A percentile compares a stretch with the other conserved stretches of the same genome.
Evolutionary conservation across 1,139 yeast genomes (phyloP).

Genomic region (Yamadazyma triangularis): DNA sequence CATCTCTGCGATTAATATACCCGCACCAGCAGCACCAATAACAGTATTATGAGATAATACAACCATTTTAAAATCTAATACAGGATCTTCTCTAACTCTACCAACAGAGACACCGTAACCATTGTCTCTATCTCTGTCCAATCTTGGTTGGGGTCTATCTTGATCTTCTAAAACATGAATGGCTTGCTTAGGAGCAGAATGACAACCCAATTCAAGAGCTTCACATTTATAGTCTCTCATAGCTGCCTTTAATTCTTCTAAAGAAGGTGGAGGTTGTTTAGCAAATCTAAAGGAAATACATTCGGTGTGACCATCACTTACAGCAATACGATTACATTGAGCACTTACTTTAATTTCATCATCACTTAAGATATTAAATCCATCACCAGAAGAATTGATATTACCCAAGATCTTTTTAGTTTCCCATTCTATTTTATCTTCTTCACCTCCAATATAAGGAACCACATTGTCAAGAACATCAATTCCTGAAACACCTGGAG

Average conservation of each 20-base stretch:
- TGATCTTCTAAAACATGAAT: constrained; percentile 86
- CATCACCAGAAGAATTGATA: constrained; percentile 48
- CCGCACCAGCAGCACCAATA: constrained; percentile 99
- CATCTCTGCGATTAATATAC: constrained; percentile 90
- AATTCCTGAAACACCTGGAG: constrained; percentile 96
- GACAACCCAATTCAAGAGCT: constrained; percentile 71
- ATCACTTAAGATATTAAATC: constrained; percentile 58
- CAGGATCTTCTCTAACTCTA: constrained; percentile 88
- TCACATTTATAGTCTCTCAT: constrained; percentile 79
- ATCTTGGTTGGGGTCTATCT: constrained; percentile 97
- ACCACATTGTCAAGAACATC: constrained; percentile 92
- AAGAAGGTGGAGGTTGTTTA: constrained; percentile 76
- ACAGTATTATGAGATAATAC: constrained; percentile 94
- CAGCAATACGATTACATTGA: constrained; percentile 95
- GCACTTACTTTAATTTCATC: constrained; percentile 86
- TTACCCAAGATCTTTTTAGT: constrained; percentile 87
- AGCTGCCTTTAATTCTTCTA: constrained; percentile 71
- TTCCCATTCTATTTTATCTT: constrained; percentile 98
- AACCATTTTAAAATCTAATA: constrained; percentile 92
- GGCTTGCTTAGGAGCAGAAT: constrained; percentile 89
- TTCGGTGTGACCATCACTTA: constrained; percentile 96
- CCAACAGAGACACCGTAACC: constrained; percentile 97
- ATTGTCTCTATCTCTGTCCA: constrained; percentile 91
- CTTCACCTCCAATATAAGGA: constrained; percentile 95
- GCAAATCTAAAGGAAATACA: constrained; percentile 85